phyloP scores from a whole-genome alignment of 768 basidiomycete species.

The Albatrellus ellisii region DNA sequence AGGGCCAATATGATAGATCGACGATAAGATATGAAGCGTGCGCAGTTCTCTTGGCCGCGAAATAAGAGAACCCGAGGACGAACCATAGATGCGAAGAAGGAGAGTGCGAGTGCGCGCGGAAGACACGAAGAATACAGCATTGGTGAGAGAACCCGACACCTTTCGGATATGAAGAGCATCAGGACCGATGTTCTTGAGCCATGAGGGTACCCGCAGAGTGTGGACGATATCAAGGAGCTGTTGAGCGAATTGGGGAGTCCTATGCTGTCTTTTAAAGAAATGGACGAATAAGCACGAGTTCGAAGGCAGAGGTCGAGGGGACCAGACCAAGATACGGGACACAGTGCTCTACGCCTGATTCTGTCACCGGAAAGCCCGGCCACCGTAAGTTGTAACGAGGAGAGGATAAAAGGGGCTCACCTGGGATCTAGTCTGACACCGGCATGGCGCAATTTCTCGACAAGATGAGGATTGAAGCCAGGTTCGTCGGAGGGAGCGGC shows the following conservation, averaged over 20 bases:
- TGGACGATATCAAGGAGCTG: constrained; percentile 44
- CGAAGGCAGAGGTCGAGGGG: constrained; percentile 23
- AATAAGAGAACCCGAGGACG: constrained; percentile 76
- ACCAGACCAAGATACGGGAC: constrained; percentile 20
- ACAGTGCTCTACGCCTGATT: constrained; percentile 5
- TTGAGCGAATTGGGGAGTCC: constrained; percentile 38
- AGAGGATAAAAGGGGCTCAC: constrained; percentile 33
- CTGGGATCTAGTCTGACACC: constrained; percentile 46
- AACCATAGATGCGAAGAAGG: constrained; percentile 85
- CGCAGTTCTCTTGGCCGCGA: constrained; percentile 79
- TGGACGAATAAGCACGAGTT: constrained; percentile 14
- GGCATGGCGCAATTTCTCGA: constrained; percentile 50
- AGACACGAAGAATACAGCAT: constrained; percentile 94
- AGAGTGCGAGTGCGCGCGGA: constrained; percentile 53
- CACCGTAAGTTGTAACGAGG: constrained; percentile 12
- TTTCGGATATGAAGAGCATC: constrained; percentile 51
- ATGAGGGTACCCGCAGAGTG: constrained; percentile 42
- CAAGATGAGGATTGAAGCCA: too few species aligned
- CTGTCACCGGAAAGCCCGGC: constrained; percentile 10
- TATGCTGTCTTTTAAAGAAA: constrained; percentile 44
- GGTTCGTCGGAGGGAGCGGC: constrained; percentile 26
- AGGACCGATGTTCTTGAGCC: constrained; percentile 38
- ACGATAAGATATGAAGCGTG: constrained; percentile 81
- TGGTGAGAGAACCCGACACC: constrained; percentile 87
- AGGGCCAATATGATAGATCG: constrained; percentile 80